Conservation (phyloP, 176 grass and related monocot species). For the Juncus effusus region DNA sequence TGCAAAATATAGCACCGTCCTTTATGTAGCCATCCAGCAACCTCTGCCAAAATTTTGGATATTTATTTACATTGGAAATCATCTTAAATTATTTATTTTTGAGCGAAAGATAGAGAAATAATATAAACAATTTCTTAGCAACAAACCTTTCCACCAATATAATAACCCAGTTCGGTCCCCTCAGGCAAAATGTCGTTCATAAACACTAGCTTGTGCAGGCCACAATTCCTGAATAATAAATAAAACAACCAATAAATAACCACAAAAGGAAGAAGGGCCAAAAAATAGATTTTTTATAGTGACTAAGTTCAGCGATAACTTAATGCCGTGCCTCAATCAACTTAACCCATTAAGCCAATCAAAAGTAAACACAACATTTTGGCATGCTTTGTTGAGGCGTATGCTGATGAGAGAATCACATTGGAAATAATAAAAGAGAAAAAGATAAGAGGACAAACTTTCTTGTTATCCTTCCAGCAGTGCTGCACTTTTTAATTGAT, state of each 20-base stretch:
- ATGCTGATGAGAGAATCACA: no score
- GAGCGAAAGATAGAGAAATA: neutral
- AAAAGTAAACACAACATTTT: no score
- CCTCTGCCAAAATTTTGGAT: slow-evolving; percentile 51
- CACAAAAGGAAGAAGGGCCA: no score
- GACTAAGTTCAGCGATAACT: no score
- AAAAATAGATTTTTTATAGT: no score
- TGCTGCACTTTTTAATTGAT: slow-evolving; percentile 45
- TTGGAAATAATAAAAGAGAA: slow-evolving; percentile 5
- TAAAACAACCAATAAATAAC: slow-evolving; percentile 7
- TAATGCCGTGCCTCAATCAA: no score
- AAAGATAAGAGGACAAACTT: slow-evolving; percentile 48
- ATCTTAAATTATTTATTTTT: neutral
- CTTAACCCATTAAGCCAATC: no score
- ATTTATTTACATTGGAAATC: slow-evolving; percentile 22
- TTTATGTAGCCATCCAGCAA: slow-evolving; percentile 91
- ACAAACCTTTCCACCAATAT: slow-evolving; percentile 73
- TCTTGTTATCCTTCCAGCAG: slow-evolving; percentile 65
- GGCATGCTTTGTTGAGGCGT: no score
- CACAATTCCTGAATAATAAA: slow-evolving; percentile 45
- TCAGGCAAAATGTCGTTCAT: slow-evolving; percentile 66
- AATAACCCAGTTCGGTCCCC: slow-evolving; percentile 79
- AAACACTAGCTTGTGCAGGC: slow-evolving; percentile 75
- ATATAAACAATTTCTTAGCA: slow-evolving; percentile 19
- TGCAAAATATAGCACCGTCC: slow-evolving; percentile 85